Evolutionary conservation across 192 early-diverging fungal genomes (phyloP).

Genomic region (Gaertneriomyces sp.): DNA sequence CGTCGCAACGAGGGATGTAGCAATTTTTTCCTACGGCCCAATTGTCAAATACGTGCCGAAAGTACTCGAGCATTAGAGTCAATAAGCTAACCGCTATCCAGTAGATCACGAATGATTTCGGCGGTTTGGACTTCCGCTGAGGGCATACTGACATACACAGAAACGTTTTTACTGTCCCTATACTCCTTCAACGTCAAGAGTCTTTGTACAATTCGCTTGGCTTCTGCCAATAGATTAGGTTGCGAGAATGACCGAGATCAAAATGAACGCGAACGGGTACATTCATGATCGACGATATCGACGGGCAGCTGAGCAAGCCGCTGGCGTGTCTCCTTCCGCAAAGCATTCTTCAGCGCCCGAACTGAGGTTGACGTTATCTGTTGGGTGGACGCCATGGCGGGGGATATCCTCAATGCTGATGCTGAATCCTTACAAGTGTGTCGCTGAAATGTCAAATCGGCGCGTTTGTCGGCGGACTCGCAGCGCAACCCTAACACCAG

Average conservation of each 20-base stretch:
- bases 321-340: constrained; percentile 26
- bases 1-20: constrained; percentile 32
- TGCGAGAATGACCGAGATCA: no score
- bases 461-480: no score
- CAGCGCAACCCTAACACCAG: no score
- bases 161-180: constrained; percentile 3
- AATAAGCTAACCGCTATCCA: constrained; percentile 9
- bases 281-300: constrained; percentile 13
- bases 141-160: constrained; percentile 30
- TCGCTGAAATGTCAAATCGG: no score
- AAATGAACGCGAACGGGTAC: background rate
- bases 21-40: constrained; percentile 17
- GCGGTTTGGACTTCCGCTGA: constrained; percentile 21
- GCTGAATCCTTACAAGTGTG: no score
- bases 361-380: background rate
- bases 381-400: no score
- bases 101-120: constrained; percentile 26
- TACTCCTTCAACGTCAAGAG: constrained; percentile 21
- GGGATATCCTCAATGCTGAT: no score
- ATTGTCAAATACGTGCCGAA: background rate
- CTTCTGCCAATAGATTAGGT: background rate
- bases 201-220: constrained; percentile 5
- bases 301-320: constrained; percentile 13
- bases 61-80: background rate
- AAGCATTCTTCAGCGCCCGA: constrained; percentile 18